These are phyloP conservation scores for Arthrobotrys musiformis DNA, from an alignment of 2,329 filamentous ascomycete species.

Conservation along the genomic window DNA sequence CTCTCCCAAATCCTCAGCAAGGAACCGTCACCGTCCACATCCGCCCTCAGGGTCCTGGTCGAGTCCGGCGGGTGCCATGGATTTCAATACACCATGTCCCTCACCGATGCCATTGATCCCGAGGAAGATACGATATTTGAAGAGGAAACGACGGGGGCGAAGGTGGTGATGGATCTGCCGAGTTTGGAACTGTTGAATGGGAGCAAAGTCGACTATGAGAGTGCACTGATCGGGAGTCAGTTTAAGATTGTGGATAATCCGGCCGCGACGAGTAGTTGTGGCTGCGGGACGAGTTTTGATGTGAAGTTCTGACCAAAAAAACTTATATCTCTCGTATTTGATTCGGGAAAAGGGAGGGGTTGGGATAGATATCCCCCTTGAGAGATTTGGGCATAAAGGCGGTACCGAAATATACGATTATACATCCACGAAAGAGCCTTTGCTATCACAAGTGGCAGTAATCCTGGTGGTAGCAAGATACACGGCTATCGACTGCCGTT, in stretches of 20 bases:
- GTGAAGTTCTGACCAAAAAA: slow-evolving; percentile 79
- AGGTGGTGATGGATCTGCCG: slow-evolving; percentile 86
- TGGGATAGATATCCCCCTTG: too few relatives aligned
- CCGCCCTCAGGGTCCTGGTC: slow-evolving; percentile 86
- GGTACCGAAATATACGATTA: neutral
- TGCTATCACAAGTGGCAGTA: neutral
- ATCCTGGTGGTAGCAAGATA: neutral
- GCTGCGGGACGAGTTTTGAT: slow-evolving; percentile 97
- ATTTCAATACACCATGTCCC: slow-evolving; percentile 95
- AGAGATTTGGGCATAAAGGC: too few relatives aligned
- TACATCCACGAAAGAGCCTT: neutral
- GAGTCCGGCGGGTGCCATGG: slow-evolving; percentile 96
- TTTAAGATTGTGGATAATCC: slow-evolving; percentile 98
- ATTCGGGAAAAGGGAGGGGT: too few relatives aligned
- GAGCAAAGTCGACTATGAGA: slow-evolving; percentile 95
- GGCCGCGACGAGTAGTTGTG: slow-evolving; percentile 89
- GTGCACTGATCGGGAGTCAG: slow-evolving; percentile 92
- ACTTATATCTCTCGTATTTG: too few relatives aligned
- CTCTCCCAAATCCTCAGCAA: slow-evolving; percentile 79
- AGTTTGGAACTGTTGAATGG: slow-evolving; percentile 89
- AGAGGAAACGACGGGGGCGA: slow-evolving; percentile 73
- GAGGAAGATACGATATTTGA: slow-evolving; percentile 92
- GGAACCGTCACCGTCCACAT: slow-evolving; percentile 77
- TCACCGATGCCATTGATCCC: slow-evolving; percentile 72
- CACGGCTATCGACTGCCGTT: neutral